These are phyloP conservation scores for Candida corydali DNA, from an alignment of 805 yeast genomes.

Conservation along the genomic window DNA sequence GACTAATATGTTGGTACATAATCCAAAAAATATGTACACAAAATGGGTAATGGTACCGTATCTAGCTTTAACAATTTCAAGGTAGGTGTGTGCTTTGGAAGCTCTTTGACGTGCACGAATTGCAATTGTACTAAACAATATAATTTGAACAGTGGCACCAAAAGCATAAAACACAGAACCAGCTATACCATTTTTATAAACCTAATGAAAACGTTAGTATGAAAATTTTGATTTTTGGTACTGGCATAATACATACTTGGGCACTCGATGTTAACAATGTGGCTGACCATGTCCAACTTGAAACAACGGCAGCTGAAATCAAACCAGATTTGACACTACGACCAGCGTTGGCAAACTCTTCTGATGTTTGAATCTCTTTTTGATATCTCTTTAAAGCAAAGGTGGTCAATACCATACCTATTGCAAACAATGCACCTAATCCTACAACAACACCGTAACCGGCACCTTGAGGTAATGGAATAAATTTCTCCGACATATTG, in stretches of 20 bases:
- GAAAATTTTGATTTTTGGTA: constrained; percentile 1
- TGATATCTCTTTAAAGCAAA: constrained; percentile 71
- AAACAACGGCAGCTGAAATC: constrained; percentile 85
- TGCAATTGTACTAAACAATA: constrained; percentile 80
- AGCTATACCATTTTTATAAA: constrained; percentile 68
- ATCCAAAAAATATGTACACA: constrained; percentile 71
- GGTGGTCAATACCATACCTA: constrained; percentile 77
- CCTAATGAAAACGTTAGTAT: constrained; percentile 16
- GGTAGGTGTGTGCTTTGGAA: constrained; percentile 87
- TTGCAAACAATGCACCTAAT: constrained; percentile 73
- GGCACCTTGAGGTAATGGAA: constrained; percentile 63
- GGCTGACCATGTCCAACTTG: constrained; percentile 80
- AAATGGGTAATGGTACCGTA: constrained; percentile 76
- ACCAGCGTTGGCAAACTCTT: constrained; percentile 92
- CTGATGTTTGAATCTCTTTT: constrained; percentile 83
- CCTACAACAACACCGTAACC: constrained; percentile 90
- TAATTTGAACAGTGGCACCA: constrained; percentile 88
- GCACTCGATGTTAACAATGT: constrained; percentile 48
- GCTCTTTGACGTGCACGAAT: constrained; percentile 86
- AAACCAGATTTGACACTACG: constrained; percentile 81
- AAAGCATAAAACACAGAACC: constrained; percentile 85
- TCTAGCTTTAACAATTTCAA: constrained; percentile 77
- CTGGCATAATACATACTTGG: constrained; percentile 38
- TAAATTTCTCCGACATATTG: constrained; percentile 3
- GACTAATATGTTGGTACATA: constrained; percentile 84